Conservation (phyloP, 805 yeast species). For the Kazachstania kunashirensis region DNA sequence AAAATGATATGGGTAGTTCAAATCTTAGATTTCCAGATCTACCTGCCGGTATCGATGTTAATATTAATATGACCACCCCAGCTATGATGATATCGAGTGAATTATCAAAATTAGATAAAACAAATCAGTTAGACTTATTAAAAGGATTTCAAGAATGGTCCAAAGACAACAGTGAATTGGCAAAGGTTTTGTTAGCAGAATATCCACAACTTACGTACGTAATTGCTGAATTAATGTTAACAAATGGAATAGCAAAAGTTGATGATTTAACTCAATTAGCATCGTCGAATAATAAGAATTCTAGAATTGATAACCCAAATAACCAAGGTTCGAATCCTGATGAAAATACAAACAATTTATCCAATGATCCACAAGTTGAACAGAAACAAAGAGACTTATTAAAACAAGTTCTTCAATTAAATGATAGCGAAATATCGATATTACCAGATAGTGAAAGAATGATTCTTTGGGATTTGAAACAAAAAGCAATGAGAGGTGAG, state of each 20-base stretch:
- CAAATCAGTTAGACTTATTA: conserved; percentile 22
- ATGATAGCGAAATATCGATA: conserved; percentile 41
- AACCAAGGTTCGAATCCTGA: conserved; percentile 17
- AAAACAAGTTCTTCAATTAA: conserved; percentile 41
- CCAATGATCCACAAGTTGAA: conserved; percentile 19
- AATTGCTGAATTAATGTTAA: conserved; percentile 59
- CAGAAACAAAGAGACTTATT: conserved; percentile 38
- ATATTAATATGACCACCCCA: conserved; percentile 31
- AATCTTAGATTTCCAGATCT: conserved; percentile 35
- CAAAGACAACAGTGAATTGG: conserved; percentile 44
- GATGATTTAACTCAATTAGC: conserved; percentile 30
- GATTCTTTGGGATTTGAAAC: conserved; percentile 31
- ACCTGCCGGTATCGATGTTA: conserved; percentile 44
- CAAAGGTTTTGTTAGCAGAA: conserved; percentile 49
- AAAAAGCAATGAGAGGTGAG: conserved; percentile 29
- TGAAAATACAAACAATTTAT: conserved; percentile 7
- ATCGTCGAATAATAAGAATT: conserved; percentile 15
- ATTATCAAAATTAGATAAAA: conserved; percentile 17
- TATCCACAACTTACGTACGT: conserved; percentile 82
- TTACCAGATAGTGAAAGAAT: conserved; percentile 44
- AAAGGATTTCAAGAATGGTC: conserved; percentile 43
- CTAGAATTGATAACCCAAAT: conserved; percentile 13
- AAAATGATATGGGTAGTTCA: conserved; percentile 2
- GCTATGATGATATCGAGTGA: conserved; percentile 32
- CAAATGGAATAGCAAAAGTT: conserved; percentile 26